These are phyloP conservation scores for Kwoniella europaea DNA, from an alignment of 768 basidiomycete species.

Conservation along the genomic window DNA sequence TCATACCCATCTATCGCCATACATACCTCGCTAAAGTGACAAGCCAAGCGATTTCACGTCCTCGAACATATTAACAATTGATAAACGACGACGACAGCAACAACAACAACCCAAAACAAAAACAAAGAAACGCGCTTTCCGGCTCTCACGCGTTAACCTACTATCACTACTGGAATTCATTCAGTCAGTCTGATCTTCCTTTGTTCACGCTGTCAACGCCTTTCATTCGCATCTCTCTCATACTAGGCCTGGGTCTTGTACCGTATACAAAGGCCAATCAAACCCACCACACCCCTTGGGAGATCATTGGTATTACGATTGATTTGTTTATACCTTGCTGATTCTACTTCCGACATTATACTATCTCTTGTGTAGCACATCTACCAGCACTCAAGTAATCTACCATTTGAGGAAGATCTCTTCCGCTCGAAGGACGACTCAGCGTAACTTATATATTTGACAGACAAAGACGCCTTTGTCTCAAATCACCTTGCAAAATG, in stretches of 20 bases:
- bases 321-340: background rate
- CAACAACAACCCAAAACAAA: background rate
- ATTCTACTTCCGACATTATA: background rate
- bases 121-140: background rate
- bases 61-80: background rate
- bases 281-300: background rate
- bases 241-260: background rate
- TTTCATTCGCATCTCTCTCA: background rate
- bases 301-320: background rate
- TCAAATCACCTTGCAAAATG: background rate
- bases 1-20: background rate
- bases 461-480: background rate
- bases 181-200: background rate
- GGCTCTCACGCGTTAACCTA: background rate
- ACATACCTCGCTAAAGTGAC: background rate
- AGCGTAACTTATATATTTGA: background rate
- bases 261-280: background rate
- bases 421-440: too few species aligned
- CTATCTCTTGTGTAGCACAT: background rate
- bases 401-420: too few species aligned
- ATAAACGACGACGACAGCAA: background rate
- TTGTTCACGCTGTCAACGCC: background rate
- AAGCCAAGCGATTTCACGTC: background rate
- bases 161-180: background rate
- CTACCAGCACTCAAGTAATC: background rate